Percentiles rank a stretch among this genome's conserved stretches.
phyloP scores from a whole-genome alignment of 2,329 filamentous ascomycete genomes.

The Colletotrichum tropicicola region DNA sequence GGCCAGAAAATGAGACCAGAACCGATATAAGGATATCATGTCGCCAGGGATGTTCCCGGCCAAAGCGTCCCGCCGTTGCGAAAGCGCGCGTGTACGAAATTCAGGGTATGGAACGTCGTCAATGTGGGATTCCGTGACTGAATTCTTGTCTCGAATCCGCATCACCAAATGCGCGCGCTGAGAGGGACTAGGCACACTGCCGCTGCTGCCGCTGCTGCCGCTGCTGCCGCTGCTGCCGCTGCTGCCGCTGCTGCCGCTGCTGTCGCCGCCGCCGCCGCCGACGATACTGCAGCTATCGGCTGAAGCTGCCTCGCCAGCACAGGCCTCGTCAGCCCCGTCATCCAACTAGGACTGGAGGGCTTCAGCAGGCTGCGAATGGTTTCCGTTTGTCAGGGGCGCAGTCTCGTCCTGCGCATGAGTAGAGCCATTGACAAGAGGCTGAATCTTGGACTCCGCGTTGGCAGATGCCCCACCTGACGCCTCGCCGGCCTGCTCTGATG shows the following conservation, averaged over 20 bases:
- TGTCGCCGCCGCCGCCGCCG: neutral
- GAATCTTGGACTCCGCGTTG: neutral
- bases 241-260: neutral
- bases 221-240: neutral
- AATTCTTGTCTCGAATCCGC: conserved; percentile 1
- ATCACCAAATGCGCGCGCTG: conserved; percentile 25
- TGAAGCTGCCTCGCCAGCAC: conserved; percentile 6
- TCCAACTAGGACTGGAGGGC: conserved; percentile 32
- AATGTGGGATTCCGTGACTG: conserved; percentile 9
- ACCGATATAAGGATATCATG: conserved; percentile 75
- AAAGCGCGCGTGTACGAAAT: conserved; percentile 49
- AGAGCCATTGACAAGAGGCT: conserved; percentile 32
- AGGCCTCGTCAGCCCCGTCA: conserved; percentile 18
- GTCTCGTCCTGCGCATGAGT: conserved; percentile 34
- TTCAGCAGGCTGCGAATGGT: conserved; percentile 33
- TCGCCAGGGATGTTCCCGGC: conserved; percentile 56
- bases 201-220: neutral
- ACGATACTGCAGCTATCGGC: neutral
- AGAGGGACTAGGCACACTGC: conserved; percentile 16
- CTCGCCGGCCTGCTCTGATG: neutral
- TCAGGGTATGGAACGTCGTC: conserved; percentile 40
- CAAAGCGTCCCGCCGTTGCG: conserved; percentile 43
- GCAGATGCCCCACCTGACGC: neutral
- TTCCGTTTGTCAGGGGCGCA: conserved; percentile 37
- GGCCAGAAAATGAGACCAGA: conserved; percentile 78